These are phyloP conservation scores for Liriodendron chinense DNA, from an alignment of 164 flowering plant genomes.

Conservation along the genomic window DNA sequence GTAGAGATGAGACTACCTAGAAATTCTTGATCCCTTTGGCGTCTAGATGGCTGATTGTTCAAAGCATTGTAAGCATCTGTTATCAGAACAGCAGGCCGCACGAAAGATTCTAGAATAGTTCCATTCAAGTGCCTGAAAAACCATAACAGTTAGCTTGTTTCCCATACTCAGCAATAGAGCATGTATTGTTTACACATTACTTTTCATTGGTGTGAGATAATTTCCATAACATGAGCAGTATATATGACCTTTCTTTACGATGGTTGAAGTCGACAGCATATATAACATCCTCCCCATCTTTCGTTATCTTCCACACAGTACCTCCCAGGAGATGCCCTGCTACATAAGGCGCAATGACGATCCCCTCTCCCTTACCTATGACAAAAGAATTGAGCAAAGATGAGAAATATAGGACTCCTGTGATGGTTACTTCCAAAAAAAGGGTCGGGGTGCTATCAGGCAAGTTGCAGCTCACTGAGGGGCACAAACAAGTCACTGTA, in stretches of 20 bases:
- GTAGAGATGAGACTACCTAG: constrained; percentile 43
- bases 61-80: constrained; percentile 97
- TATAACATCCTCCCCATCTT: constrained; percentile 96
- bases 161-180: not conserved
- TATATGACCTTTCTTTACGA: constrained; percentile 78
- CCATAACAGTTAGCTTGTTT: constrained; percentile 4
- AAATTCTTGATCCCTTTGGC: constrained; percentile 83
- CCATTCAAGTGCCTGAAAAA: constrained; percentile 85
- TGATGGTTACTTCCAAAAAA: too few species aligned
- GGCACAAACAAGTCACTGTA: too few species aligned
- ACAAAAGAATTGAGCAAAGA: not conserved
- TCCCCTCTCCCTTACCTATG: constrained; percentile 91
- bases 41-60: constrained; percentile 74
- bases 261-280: constrained; percentile 98
- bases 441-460: too few species aligned
- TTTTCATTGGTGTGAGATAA: constrained; percentile 1
- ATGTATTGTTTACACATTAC: not conserved
- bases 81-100: constrained; percentile 93
- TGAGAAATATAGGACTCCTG: too few species aligned
- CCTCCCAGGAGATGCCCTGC: constrained; percentile 98
- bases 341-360: constrained; percentile 93
- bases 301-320: constrained; percentile 91
- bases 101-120: constrained; percentile 79
- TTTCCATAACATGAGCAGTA: not conserved
- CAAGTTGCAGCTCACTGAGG: too few species aligned